Conservation (phyloP, 768 basidiomycete genomes). For the Russula vinacea region DNA sequence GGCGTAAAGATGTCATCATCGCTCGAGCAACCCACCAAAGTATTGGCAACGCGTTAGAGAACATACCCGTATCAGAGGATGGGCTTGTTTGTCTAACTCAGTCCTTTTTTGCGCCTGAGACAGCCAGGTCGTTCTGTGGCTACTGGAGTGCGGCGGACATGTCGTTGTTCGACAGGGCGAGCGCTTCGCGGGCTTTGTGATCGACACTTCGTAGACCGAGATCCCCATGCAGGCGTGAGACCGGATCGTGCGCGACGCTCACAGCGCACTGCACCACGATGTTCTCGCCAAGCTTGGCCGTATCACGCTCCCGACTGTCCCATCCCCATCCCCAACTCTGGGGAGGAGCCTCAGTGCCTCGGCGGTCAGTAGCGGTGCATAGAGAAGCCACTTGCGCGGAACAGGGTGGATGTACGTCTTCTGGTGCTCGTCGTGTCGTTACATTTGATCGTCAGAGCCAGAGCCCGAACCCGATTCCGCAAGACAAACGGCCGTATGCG, state of each 20-base stretch:
- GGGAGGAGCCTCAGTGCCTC: not conserved
- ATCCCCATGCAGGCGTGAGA: conserved; percentile 25
- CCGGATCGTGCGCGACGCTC: conserved; percentile 31
- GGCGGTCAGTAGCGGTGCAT: conserved; percentile 65
- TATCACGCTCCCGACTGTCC: conserved; percentile 62
- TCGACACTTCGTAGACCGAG: too few relatives aligned
- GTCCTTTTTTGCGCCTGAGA: too few relatives aligned
- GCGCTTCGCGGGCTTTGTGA: too few relatives aligned
- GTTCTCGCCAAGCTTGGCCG: conserved; percentile 67
- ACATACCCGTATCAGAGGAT: too few relatives aligned
- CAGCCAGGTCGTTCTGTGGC: too few relatives aligned
- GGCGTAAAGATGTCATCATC: too few relatives aligned
- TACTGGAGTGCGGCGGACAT: too few relatives aligned
- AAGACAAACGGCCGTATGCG: conserved; percentile 78
- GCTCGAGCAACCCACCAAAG: too few relatives aligned
- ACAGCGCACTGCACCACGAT: conserved; percentile 62
- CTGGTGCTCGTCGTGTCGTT: not conserved
- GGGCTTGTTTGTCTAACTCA: too few relatives aligned
- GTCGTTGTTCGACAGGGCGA: too few relatives aligned
- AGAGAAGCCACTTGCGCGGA: conserved; percentile 50
- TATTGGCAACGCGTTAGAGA: too few relatives aligned
- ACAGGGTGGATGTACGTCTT: conserved; percentile 47
- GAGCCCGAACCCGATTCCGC: conserved; percentile 40
- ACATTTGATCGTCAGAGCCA: not conserved
- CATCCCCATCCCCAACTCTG: not conserved